A percentile compares a stretch with the other conserved stretches of the same genome.
These are phyloP conservation scores for Globisporangium megalacanthum DNA, from an alignment of 352 stramenopile genomes.

Conservation along the genomic window DNA sequence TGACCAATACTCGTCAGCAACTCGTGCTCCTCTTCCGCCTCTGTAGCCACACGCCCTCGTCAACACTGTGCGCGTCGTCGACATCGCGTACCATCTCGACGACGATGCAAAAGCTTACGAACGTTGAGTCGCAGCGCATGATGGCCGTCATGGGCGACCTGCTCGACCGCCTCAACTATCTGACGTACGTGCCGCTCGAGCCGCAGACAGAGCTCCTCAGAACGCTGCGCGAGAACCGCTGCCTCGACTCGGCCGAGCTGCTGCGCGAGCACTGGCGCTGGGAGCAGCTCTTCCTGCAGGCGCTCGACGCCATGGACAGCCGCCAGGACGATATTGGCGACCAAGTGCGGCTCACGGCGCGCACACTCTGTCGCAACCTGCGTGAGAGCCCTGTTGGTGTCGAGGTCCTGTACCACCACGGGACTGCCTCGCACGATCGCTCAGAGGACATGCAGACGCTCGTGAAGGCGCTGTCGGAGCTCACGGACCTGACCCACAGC, in stretches of 20 bases:
- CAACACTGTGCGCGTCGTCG: neutral
- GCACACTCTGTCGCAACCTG: conserved; percentile 62
- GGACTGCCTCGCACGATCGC: conserved; percentile 39
- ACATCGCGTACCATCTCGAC: neutral
- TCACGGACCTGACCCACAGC: conserved; percentile 72
- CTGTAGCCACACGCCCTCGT: neutral
- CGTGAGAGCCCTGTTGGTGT: conserved; percentile 67
- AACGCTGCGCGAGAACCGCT: conserved; percentile 56
- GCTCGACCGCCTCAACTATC: conserved; percentile 79
- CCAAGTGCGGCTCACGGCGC: conserved; percentile 65
- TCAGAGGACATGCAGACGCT: conserved; percentile 68
- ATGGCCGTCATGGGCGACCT: conserved; percentile 85
- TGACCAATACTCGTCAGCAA: too few relatives aligned
- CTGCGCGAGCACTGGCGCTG: conserved; percentile 73
- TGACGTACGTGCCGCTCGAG: conserved; percentile 77
- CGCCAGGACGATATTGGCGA: conserved; percentile 67
- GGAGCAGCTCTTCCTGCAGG: conserved; percentile 68
- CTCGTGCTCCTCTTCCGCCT: too few relatives aligned
- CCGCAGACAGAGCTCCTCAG: conserved; percentile 46
- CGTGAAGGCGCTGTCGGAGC: conserved; percentile 72
- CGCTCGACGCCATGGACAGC: conserved; percentile 47
- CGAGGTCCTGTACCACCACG: conserved; percentile 71
- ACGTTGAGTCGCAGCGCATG: conserved; percentile 86
- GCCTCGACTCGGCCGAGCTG: conserved; percentile 47
- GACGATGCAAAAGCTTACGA: conserved; percentile 83